A percentile compares a stretch with the other conserved stretches of the same genome.
These are phyloP conservation scores for Vaccinium myrtillus DNA, from an alignment of 148 eudicot genomes.

Conservation along the genomic window DNA sequence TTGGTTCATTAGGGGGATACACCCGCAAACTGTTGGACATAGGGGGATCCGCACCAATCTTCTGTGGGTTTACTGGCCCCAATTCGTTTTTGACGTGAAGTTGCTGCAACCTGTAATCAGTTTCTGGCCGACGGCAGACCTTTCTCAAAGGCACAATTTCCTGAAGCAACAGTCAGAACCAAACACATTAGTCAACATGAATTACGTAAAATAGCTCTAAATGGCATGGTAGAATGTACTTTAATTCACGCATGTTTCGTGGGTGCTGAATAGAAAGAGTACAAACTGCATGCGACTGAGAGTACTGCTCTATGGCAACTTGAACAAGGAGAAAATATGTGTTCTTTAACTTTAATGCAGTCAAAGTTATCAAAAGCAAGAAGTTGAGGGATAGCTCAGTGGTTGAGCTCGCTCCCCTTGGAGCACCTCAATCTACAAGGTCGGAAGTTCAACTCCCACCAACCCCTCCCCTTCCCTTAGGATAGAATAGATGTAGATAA, in stretches of 20 bases:
- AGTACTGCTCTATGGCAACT: not conserved
- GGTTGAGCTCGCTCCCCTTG: too few relatives aligned
- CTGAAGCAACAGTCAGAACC: constrained; percentile 32
- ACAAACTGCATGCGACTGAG: not conserved
- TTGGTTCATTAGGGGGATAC: constrained; percentile 27
- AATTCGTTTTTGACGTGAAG: constrained; percentile 52
- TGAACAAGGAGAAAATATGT: not conserved
- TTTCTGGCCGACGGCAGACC: constrained; percentile 91
- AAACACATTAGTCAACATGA: not conserved
- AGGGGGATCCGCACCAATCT: constrained; percentile 32
- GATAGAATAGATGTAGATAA: too few relatives aligned
- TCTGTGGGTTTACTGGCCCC: constrained; percentile 35
- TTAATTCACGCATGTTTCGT: not conserved
- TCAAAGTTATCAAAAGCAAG: not conserved
- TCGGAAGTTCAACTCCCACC: too few relatives aligned
- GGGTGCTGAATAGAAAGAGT: not conserved
- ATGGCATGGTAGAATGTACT: not conserved
- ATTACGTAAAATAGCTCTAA: not conserved
- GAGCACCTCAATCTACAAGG: too few relatives aligned
- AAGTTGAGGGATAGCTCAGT: not conserved
- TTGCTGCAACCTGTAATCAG: constrained; percentile 78
- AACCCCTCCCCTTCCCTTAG: too few relatives aligned
- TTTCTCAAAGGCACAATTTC: constrained; percentile 85
- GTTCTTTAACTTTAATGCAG: not conserved
- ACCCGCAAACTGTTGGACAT: constrained; percentile 24